Percentiles rank a stretch among this genome's conserved stretches.
phyloP scores from a whole-genome alignment of 768 basidiomycete species.

The Pleurotus sapidus region DNA sequence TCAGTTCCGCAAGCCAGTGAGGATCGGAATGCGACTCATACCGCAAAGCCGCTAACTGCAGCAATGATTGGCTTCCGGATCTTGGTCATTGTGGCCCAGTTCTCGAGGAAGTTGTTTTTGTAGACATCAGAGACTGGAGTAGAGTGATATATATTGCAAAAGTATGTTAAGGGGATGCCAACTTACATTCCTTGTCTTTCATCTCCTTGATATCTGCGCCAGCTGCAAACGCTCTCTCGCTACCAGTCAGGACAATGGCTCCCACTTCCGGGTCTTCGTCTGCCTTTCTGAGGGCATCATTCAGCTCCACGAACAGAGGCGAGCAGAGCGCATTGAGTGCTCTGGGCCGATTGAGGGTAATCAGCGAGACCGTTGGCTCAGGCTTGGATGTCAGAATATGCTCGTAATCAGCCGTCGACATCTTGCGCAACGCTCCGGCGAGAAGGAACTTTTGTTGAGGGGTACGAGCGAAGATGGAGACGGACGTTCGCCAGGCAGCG shows the following conservation, averaged over 20 bases:
- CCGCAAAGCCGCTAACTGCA: conserved; percentile 93
- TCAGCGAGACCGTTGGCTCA: conserved; percentile 66
- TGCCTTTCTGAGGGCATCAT: conserved; percentile 67
- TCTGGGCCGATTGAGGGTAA: conserved; percentile 88
- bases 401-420: conserved; percentile 56
- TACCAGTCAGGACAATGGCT: conserved; percentile 91
- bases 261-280: conserved; percentile 72
- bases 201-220: conserved; percentile 99
- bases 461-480: conserved; percentile 3
- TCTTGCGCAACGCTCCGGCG: conserved; percentile 30
- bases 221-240: conserved; percentile 94
- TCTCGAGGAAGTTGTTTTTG: conserved; percentile 78
- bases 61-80: conserved; percentile 94
- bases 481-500: conserved; percentile 3
- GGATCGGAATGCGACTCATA: conserved; percentile 32
- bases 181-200: conserved; percentile 90
- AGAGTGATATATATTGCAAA: background rate
- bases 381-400: conserved; percentile 71
- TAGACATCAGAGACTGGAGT: conserved; percentile 79
- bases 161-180: background rate
- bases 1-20: background rate
- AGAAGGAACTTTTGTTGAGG: background rate
- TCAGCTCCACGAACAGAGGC: conserved; percentile 79
- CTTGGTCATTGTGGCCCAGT: conserved; percentile 72
- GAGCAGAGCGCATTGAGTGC: conserved; percentile 85